A percentile compares a stretch with the other conserved stretches of the same genome.
Evolutionary conservation across 768 basidiomycete genomes (phyloP).

Genomic region (Baorangia bicolor): DNA sequence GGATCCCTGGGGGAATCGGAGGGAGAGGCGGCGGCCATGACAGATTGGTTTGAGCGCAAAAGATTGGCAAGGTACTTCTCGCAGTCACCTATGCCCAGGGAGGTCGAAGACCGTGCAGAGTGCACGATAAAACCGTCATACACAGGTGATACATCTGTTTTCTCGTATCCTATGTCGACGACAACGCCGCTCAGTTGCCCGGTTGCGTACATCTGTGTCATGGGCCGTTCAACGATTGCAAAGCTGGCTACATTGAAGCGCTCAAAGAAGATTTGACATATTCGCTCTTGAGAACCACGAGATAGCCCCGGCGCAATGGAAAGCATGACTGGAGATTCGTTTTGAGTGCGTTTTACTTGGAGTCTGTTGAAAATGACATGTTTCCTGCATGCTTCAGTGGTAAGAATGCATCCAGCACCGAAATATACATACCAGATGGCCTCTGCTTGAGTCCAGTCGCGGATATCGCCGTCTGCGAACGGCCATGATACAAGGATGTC

Average conservation of each 20-base stretch:
- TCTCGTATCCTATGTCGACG: slow-evolving; percentile 76
- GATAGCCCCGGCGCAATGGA: slow-evolving; percentile 66
- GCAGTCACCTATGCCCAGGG: slow-evolving; percentile 70
- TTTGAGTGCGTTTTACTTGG: slow-evolving; percentile 76
- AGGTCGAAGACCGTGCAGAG: slow-evolving; percentile 51
- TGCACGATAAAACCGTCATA: slow-evolving; percentile 69
- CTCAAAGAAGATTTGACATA: slow-evolving; percentile 88
- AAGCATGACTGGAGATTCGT: slow-evolving; percentile 84
- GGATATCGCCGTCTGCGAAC: slow-evolving; percentile 68
- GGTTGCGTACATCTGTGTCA: slow-evolving; percentile 80
- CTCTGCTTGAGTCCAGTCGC: slow-evolving; percentile 83
- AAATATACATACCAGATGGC: slow-evolving; percentile 70
- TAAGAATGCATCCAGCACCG: slow-evolving; percentile 3
- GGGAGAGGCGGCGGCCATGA: slow-evolving; percentile 59
- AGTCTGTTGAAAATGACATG: slow-evolving; percentile 74
- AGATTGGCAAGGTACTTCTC: slow-evolving; percentile 73
- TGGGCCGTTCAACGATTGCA: slow-evolving; percentile 76
- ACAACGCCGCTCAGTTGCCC: slow-evolving; percentile 72
- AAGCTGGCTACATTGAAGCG: slow-evolving; percentile 88
- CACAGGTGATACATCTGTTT: slow-evolving; percentile 76
- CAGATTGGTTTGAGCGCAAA: slow-evolving; percentile 64
- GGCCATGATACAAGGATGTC: slow-evolving; percentile 81
- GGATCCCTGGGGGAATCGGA: slow-evolving; percentile 46
- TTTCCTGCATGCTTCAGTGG: slow-evolving; percentile 56
- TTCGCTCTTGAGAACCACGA: slow-evolving; percentile 63